These are phyloP conservation scores for Papiliotrema laurentii DNA, from an alignment of 1,284 basidiomycete genomes.

Conservation along the genomic window DNA sequence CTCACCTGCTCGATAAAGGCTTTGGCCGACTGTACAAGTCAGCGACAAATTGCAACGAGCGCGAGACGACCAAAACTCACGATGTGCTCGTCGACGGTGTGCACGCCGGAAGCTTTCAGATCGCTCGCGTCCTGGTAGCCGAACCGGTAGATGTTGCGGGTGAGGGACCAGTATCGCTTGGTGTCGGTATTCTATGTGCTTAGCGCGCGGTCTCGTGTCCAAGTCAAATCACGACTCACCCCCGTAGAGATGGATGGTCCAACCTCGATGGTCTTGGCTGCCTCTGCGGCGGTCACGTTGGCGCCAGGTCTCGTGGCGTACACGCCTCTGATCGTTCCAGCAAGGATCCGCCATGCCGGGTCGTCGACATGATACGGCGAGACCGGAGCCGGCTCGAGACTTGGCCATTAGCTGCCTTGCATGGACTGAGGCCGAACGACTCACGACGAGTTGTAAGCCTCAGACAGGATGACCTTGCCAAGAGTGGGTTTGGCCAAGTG, in stretches of 20 bases:
- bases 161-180: constrained; percentile 43
- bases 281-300: constrained; percentile 10
- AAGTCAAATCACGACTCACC: constrained; percentile 12
- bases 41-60: background rate
- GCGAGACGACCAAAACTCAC: constrained; percentile 7
- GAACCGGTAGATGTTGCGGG: constrained; percentile 42
- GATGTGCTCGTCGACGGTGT: constrained; percentile 41
- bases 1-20: constrained; percentile 36
- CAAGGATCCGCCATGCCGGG: constrained; percentile 37
- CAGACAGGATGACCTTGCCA: constrained; percentile 29
- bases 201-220: background rate
- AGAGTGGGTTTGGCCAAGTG: constrained; percentile 14
- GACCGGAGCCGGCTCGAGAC: constrained; percentile 42
- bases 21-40: constrained; percentile 19
- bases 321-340: constrained; percentile 32
- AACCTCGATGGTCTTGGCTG: constrained; percentile 26
- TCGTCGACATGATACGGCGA: constrained; percentile 33
- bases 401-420: background rate
- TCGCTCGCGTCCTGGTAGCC: constrained; percentile 18
- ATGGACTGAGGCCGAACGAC: constrained; percentile 1
- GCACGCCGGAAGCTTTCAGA: constrained; percentile 12
- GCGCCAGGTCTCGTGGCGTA: constrained; percentile 27
- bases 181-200: constrained; percentile 38
- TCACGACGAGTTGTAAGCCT: constrained; percentile 33
- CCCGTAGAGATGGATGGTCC: constrained; percentile 35